Evolutionary conservation across 2,329 filamentous ascomycete species (phyloP), one percentile per base, ranked within the genome.

Genomic region (Coniochaeta sp.): DNA sequence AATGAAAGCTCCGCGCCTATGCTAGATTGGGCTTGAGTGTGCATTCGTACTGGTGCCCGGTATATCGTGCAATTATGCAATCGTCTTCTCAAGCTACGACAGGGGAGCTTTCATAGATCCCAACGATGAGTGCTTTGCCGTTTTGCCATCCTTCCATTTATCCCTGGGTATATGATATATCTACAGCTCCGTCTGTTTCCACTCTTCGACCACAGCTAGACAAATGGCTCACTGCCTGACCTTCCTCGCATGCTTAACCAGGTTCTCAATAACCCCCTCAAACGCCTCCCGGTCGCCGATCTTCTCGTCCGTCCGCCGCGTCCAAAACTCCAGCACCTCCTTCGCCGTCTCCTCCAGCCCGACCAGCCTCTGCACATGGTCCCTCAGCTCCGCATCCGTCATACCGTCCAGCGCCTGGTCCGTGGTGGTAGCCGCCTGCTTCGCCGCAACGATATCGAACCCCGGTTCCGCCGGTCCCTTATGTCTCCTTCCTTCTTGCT

Each of bases 181-280:
- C 13, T 33, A n/a, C n/a, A n/a, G n/a, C n/a, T n/a, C n/a, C n/a
- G n/a, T n/a, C n/a, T n/a, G n/a, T n/a, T n/a, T n/a, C n/a, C n/a
- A n/a, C n/a, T n/a, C n/a, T n/a, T n/a, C n/a, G n/a, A n/a, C n/a
- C n/a, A n/a, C n/a, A n/a, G n/a, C n/a, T n/a, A n/a, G n/a, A n/a
- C n/a, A n/a, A n/a, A n/a, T n/a, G n/a, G n/a, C n/a, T n/a, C n/a
- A 89, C 70, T 91, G 94, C 64, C 90, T 80, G 52, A 90, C 83
- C 71, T 91, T 89, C 66, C 90, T 79, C 48, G 90, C 90, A 71
- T 95, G 90, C 67, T 91, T 94, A 40, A 96, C 92, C 58, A 97
- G 69, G 67, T 96, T 96, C 71, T 96, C 92, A 77, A 97, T 96
- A 14, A 97, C 92, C 1, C 90, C 91, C 66, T 97, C 92, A 66